Evolutionary conservation across 305 asterid species (phyloP).

Genomic region (Fraxinus nigra): DNA sequence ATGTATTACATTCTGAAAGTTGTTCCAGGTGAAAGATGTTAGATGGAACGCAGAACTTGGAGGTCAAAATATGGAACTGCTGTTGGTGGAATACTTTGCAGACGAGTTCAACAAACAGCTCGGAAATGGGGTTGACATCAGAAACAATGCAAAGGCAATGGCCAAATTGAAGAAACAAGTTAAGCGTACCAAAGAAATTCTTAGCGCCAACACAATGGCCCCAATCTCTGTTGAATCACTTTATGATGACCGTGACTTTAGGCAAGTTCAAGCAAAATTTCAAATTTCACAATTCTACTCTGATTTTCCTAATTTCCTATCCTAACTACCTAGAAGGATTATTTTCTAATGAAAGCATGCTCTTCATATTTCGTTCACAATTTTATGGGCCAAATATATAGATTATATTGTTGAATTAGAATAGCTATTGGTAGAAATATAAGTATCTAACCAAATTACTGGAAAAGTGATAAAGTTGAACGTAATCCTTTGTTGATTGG

Average conservation of each 20-base stretch:
- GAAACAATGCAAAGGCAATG: slow-evolving; percentile 87
- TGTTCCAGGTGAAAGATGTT: slow-evolving; percentile 88
- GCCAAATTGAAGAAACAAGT: slow-evolving; percentile 97
- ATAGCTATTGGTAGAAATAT: neutral
- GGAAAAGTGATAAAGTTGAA: neutral
- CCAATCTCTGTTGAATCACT: slow-evolving; percentile 95
- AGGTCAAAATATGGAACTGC: slow-evolving; percentile 88
- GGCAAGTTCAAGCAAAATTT: slow-evolving; percentile 38
- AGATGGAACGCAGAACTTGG: slow-evolving; percentile 94
- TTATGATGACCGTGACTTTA: slow-evolving; percentile 84
- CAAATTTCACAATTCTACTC: neutral
- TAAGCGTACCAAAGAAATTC: slow-evolving; percentile 93
- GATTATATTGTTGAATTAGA: neutral
- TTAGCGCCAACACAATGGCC: slow-evolving; percentile 90
- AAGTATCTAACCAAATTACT: neutral
- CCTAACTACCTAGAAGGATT: neutral
- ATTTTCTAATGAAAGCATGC: neutral
- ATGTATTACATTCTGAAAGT: slow-evolving; percentile 25
- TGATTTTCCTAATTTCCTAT: neutral
- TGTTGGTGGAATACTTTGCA: slow-evolving; percentile 87
- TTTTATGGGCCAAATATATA: neutral
- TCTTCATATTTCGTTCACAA: neutral
- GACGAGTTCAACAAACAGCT: slow-evolving; percentile 90
- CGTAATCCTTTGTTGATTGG: neutral
- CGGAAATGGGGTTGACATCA: slow-evolving; percentile 74